Conservation (phyloP, 345 rosid genomes). For the Brassica incana region DNA sequence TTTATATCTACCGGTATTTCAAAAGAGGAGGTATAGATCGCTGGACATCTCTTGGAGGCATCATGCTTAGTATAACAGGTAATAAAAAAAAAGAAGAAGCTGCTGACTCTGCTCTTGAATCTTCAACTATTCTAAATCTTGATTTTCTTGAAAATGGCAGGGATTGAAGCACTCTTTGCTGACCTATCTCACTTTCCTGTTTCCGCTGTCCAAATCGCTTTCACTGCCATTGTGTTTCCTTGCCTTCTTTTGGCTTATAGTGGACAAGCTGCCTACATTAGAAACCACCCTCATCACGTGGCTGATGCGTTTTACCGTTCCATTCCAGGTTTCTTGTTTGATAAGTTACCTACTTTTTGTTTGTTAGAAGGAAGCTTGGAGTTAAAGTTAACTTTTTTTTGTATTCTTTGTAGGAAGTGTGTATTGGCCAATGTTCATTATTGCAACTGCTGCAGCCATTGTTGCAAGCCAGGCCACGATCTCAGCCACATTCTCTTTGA, state of each 20-base stretch:
- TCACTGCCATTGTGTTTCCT: slow-evolving; percentile 71
- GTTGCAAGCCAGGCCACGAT: slow-evolving; percentile 91
- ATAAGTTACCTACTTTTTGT: background rate
- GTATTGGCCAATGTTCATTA: slow-evolving; percentile 83
- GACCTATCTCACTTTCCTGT: slow-evolving; percentile 84
- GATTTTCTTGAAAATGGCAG: slow-evolving; percentile 40
- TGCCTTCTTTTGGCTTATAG: slow-evolving; percentile 82
- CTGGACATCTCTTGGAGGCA: slow-evolving; percentile 82
- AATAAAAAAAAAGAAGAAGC: background rate
- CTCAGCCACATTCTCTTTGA: slow-evolving; percentile 84
- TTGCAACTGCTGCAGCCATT: slow-evolving; percentile 71
- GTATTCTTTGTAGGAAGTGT: slow-evolving; percentile 34
- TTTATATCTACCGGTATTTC: slow-evolving; percentile 63
- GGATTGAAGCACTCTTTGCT: slow-evolving; percentile 88
- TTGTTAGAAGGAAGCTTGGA: background rate
- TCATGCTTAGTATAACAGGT: slow-evolving; percentile 87
- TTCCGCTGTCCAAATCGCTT: slow-evolving; percentile 64
- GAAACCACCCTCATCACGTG: slow-evolving; percentile 60
- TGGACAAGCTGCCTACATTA: slow-evolving; percentile 87
- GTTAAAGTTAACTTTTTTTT: background rate
- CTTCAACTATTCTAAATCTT: background rate
- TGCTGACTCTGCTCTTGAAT: background rate
- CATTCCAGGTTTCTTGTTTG: slow-evolving; percentile 46
- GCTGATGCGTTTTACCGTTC: slow-evolving; percentile 73
- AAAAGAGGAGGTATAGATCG: slow-evolving; percentile 66